A percentile compares a stretch with the other conserved stretches of the same genome.
Conservation (phyloP, 2,329 filamentous ascomycete species). For the Talaromyces sp. region DNA sequence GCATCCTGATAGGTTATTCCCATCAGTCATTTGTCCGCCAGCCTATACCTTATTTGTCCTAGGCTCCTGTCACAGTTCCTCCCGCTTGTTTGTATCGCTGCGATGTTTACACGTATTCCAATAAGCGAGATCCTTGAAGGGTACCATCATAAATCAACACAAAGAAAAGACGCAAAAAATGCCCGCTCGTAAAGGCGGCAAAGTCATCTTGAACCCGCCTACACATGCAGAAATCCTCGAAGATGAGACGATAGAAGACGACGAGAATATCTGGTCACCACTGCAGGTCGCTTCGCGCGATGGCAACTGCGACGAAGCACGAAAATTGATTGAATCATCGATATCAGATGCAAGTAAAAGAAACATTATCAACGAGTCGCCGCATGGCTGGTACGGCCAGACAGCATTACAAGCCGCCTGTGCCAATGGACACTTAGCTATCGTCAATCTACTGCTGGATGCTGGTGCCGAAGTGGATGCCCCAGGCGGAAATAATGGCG, state of each 20-base stretch:
- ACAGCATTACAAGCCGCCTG: conserved; percentile 29
- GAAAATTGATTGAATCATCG: conserved; percentile 18
- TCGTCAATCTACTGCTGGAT: conserved; percentile 37
- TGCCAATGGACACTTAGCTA: conserved; percentile 32
- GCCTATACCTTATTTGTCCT: neutral
- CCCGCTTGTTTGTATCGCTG: neutral
- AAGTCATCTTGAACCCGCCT: conserved; percentile 12
- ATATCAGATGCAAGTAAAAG: neutral
- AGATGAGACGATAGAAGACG: conserved; percentile 7
- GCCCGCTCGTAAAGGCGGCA: conserved; percentile 13
- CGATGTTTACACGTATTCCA: neutral
- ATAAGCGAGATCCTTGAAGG: neutral
- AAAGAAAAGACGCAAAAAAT: neutral
- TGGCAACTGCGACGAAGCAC: conserved; percentile 22
- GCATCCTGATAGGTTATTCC: neutral
- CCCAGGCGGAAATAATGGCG: conserved; percentile 19
- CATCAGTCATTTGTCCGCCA: neutral
- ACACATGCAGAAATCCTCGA: conserved; percentile 13
- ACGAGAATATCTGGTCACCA: conserved; percentile 20
- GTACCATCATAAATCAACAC: too few relatives aligned
- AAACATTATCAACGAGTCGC: conserved; percentile 20
- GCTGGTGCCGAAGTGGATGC: conserved; percentile 19
- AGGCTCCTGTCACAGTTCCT: neutral
- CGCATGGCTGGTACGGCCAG: conserved; percentile 16
- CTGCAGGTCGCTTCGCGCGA: conserved; percentile 21